Base-by-base conservation (phyloP, 257 asterid species). In the Rehmannia glutinosa region DNA sequence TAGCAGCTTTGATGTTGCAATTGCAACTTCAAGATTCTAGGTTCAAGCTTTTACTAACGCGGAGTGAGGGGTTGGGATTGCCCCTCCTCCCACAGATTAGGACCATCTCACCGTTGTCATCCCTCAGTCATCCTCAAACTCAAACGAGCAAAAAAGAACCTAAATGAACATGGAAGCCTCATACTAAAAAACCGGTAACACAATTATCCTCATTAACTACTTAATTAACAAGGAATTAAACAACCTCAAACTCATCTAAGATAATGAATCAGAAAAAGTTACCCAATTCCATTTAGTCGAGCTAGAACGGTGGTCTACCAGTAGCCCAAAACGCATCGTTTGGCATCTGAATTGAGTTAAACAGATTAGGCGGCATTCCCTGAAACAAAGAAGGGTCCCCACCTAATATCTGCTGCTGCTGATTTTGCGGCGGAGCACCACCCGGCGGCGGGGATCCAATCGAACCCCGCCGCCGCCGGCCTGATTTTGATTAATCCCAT, bases 301-400 rank as follows among this genome's bases (percentile, higher is more conserved):
- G 54, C 69, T 81, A 83, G 28, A 80, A 83, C 5, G 88, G 86
- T 3, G 88, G 82, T 59, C 88, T 71, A 3, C 84, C 86, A 0
- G 84, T 83, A 0, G 84, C 83, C 88, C 88, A 80, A 64, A 75
- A 80, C 35, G 82, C 82, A 11, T 83, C 86, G 56, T 71, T 78
- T 8, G 79, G 84, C 82, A 83, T 75, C 65, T 80, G 83, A 35
- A 82, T 70, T 0, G 87, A 73, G 74, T 73, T 82, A 13, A 80
- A 79, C 7, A 80, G 83, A 59, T 80, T 75, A 0, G 82, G 78
- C 2, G 84, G 80, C 77, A 80, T 80, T 42, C 84, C 88, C 61
- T 83, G 88, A 72, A 77, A 73, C 69, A 83, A 50, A 10, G 83
- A 71, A 13, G 83, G 73, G 32, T 77, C n/a, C n/a, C n/a, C 85